Percentiles rank a stretch among this genome's conserved stretches.
Evolutionary conservation across 2,329 filamentous ascomycete genomes (phyloP).

Genomic region (Aspergillus pseudoviridinutans): DNA sequence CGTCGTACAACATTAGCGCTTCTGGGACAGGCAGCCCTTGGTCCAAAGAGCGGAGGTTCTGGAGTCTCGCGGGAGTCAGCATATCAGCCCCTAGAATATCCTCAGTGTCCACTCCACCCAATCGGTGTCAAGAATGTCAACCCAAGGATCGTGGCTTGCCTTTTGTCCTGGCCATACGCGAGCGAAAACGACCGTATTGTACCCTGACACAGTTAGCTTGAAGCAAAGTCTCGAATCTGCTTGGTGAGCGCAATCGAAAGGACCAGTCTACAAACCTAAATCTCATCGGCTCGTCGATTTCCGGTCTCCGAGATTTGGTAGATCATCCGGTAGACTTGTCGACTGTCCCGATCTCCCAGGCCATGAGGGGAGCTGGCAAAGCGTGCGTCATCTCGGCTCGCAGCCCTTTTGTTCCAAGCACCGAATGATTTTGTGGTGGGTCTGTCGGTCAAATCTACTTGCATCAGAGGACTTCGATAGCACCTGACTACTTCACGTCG

Average conservation of each 20-base stretch:
- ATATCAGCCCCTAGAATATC: constrained; percentile 1
- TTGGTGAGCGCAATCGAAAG: not conserved
- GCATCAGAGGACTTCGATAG: not conserved
- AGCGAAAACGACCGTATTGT: not conserved
- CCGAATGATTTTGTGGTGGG: not conserved
- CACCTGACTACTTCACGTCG: not conserved
- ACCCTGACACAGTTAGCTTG: not conserved
- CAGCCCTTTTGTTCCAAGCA: not conserved
- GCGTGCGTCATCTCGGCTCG: not conserved
- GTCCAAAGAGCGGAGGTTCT: not conserved
- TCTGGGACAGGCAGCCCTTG: not conserved
- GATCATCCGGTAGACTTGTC: not conserved
- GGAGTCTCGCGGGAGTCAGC: constrained; percentile 3
- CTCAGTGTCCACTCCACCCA: not conserved
- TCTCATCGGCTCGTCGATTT: not conserved
- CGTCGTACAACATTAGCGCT: not conserved
- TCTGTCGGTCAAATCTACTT: not conserved
- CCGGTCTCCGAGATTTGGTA: not conserved
- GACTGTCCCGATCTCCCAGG: not conserved
- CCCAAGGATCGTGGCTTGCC: not conserved
- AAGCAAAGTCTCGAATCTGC: not conserved
- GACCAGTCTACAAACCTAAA: not conserved
- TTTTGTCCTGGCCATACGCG: not conserved
- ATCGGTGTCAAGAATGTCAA: not conserved
- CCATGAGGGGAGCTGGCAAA: not conserved